Evolutionary conservation across 169 alveolate species (phyloP).

Genomic region (Plasmodium gonderi): DNA sequence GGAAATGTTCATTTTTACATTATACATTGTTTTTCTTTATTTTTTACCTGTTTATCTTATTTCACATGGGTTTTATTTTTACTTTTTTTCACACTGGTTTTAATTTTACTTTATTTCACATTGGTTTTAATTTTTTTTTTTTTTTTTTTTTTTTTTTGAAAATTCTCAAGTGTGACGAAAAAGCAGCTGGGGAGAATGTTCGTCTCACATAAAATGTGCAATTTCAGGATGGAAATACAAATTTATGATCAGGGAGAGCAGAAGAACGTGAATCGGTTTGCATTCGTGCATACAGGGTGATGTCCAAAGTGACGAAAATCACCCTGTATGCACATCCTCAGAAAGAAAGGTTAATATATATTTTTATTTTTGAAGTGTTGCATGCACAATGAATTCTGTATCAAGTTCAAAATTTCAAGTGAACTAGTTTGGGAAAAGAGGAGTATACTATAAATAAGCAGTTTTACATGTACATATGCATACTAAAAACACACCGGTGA

Average conservation of each 20-base stretch:
- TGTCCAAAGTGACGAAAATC: neutral
- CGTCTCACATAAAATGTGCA: too few species aligned
- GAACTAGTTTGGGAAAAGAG: neutral
- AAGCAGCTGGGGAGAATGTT: too few species aligned
- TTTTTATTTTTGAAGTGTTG: neutral
- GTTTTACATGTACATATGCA: neutral
- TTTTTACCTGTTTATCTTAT: neutral
- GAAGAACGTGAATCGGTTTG: too few species aligned
- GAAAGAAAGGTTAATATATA: neutral
- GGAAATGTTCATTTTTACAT: neutral
- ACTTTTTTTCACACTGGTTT: neutral
- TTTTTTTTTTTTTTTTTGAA: too few species aligned
- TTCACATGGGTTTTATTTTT: neutral
- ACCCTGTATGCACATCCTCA: neutral
- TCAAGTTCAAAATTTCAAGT: neutral
- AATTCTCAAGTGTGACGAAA: too few species aligned
- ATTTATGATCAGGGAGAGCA: too few species aligned
- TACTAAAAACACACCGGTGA: neutral
- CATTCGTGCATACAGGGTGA: neutral
- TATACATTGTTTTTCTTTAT: neutral
- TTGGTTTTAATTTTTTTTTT: too few species aligned
- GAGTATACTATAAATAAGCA: neutral
- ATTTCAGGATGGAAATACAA: too few species aligned
- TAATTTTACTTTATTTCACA: neutral
- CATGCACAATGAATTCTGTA: neutral